Base-by-base conservation (phyloP, 2,329 filamentous ascomycete species). In the Periconia sp. region DNA sequence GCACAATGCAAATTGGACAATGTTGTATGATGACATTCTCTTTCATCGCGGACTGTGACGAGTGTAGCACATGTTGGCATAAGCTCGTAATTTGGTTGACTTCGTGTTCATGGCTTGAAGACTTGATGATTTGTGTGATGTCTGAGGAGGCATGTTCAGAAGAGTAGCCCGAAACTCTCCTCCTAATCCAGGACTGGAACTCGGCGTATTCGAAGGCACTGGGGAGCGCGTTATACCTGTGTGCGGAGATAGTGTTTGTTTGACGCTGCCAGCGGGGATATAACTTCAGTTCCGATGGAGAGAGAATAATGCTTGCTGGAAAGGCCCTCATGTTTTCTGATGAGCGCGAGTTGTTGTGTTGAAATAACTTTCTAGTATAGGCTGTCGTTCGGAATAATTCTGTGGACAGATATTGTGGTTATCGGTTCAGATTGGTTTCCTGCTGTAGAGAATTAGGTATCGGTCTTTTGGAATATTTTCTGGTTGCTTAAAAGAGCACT, bases 121-220 rank as follows among this genome's bases (percentile, higher is more conserved):
- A 15, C 26, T 54, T 48, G 34, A 60, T 44, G 31, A 59, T 55
- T 13, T 52, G 45, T 7, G 51, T 43, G 4, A 63, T 52, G 25
- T 61, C 57, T 10, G 56, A 55, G n/a, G 58, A 2, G 40, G 37
- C 12, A 54, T 45, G 30, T n/a, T 66, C 61, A 12, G 62, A 64
- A 28, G 63, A 61, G 38, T 64, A 64, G 5, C 62, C 61, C 1
- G 62, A 65, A 36, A 64, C 62, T 26, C 61, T 59, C 22, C 56
- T 57, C 29, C 49, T 54, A 10, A 59, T 48, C 63, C 63, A 66
- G 15, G 56, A 47, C 34, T 64, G 59, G 35, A 65, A 66, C 5
- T 60, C 57, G 25, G 61, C 56, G 23, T 64, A 61, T 31, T 66
- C 53, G 23, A 43, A 40, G 8, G 63, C 63, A 3, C 50, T 57